Conservation (phyloP, 768 basidiomycete species). For the Tulasnella calospora region DNA sequence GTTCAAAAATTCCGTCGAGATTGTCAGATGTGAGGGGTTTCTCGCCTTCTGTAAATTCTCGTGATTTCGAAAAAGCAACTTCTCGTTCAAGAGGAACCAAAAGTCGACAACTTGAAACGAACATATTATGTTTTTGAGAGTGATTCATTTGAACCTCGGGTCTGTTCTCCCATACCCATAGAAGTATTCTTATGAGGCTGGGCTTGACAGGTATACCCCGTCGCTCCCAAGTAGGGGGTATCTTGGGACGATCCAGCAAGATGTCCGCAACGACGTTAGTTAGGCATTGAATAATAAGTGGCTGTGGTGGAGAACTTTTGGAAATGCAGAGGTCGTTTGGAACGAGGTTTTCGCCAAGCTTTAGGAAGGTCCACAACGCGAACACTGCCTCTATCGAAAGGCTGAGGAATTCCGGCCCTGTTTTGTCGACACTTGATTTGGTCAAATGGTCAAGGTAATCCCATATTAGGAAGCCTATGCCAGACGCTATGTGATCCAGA, state of each 20-base stretch:
- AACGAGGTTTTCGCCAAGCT: neutral
- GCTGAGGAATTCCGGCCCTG: neutral
- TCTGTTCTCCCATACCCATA: neutral
- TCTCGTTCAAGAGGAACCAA: neutral
- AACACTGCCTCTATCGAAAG: neutral
- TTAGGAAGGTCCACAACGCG: neutral
- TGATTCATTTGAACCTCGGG: neutral
- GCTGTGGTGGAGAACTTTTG: no score
- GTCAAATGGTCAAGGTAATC: neutral
- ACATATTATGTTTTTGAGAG: neutral
- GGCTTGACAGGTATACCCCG: no score
- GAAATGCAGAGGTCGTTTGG: neutral
- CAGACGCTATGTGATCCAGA: neutral
- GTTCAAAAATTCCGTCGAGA: neutral
- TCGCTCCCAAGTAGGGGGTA: no score
- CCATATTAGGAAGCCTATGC: neutral
- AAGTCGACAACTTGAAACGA: neutral
- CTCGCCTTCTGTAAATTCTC: neutral
- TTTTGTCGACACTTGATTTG: neutral
- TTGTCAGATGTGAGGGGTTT: neutral
- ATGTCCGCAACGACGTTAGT: neutral
- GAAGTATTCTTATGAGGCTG: neutral
- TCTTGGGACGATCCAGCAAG: neutral
- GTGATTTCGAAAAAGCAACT: neutral
- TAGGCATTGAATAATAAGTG: no score